Evolutionary conservation across 2,329 filamentous ascomycete species (phyloP), one percentile per base, ranked within the genome.

Genomic region (Mariannaea elegans): DNA sequence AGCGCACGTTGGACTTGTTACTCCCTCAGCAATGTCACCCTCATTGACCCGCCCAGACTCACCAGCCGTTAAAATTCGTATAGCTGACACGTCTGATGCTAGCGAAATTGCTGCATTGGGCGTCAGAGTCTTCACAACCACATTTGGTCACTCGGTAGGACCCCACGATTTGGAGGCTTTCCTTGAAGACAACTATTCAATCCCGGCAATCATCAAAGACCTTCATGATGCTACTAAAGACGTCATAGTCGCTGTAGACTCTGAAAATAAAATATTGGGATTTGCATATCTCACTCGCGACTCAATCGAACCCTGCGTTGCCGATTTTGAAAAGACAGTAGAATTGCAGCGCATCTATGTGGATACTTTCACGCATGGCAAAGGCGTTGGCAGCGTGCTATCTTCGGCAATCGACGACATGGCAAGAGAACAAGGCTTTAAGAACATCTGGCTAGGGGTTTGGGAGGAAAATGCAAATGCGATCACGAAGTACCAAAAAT

Each of bases 341-440:
- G 79, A 82, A 65, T 59, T 82, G 27, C 78, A 81, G 63, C 64
- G 81, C 10, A 66, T 82, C 2, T 82, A 82, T 54, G 76, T 82
- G 2, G 61, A 74, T 34, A 52, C 65, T 1, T 52, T 62, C 2
- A 65, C 62, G 7, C 78, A 81, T 38, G 79, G 80, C 0, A 63
- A 56, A 10, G 80, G 80, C 0, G 66, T 81, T 1, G 81, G 76
- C 4, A 75, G 67, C 48, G 61, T 67, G 27, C 64, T 80, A n/a
- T 72, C 69, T 39, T 57, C 52, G 9, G 61, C 48, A 14, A 58
- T 74, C 10, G 75, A 77, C 61, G 62, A 54, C 1, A 65, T 78
- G 59, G 78, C 79, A 1, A 66, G 69, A 44, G 63, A 72, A 4
- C 69, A 76, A 24, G 79, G 75, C 0, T 80, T 75, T 29, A 69